Base-by-base conservation (phyloP, 352 stramenopile species). In the Phytophthora tubulina region DNA sequence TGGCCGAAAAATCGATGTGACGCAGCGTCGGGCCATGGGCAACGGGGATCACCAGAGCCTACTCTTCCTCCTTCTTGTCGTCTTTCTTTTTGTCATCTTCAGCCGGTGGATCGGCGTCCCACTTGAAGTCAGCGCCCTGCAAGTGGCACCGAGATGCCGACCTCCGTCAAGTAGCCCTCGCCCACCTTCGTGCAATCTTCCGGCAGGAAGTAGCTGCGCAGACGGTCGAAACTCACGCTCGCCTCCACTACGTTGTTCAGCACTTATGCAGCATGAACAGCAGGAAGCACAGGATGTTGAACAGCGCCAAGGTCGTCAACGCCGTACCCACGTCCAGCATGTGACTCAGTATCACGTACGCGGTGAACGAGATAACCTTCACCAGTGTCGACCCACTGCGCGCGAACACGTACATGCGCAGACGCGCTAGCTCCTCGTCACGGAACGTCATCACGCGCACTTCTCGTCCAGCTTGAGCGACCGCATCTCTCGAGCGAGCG, bases 201-300 rank as follows among this genome's bases (percentile, higher is more conserved):
- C 10, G 84, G 84, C 32, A 92, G 52, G 51, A 95, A 88, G 68
- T 88, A 95, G 51, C 78, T 80, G 42, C 75, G 57, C 56, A 95
- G 72, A n/a, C n/a, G n/a, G n/a, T n/a, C n/a, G n/a, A n/a, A n/a
- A n/a, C n/a, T n/a, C n/a, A n/a, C n/a, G n/a, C n/a, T n/a, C n/a
- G n/a, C n/a, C n/a, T n/a, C n/a, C n/a, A n/a, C n/a, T n/a, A n/a
- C n/a, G n/a, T n/a, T 73, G 45, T 67, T 73, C 31, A 76, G 42
- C 31, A 73, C 70, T 21, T 76, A 8, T 63, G 70, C 27, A 76
- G 53, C 63, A 98, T 98, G 64, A 97, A 97, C 21, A 99, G 17
- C 15, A 63, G 63, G 33, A 73, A 73, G 9, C 70, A 57, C 35
- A 72, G 45, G 31, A 76, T 76, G 63, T 91, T 89, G 70, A 90